phyloP scores from a whole-genome alignment of 257 asterid species.

The Solanum chilense region DNA sequence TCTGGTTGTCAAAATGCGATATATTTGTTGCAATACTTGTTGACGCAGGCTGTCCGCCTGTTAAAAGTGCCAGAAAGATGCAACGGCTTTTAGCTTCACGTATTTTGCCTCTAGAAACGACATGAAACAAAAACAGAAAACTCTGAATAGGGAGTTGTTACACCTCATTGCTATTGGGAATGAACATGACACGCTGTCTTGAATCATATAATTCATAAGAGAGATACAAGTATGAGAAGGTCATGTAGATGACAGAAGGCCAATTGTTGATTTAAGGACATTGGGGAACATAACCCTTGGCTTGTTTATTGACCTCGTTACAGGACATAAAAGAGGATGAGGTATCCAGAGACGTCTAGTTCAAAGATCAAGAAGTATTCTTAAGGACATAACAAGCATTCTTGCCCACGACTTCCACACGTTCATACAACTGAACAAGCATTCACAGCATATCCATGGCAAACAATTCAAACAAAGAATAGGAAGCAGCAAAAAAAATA shows the following conservation, averaged over 20 bases:
- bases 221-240: background rate
- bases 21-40: conserved; percentile 71
- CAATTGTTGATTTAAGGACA: background rate
- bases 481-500: background rate
- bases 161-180: too few species aligned
- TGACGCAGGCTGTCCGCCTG: conserved; percentile 85
- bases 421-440: background rate
- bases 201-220: background rate
- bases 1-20: conserved; percentile 57
- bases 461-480: background rate
- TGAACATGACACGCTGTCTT: too few species aligned
- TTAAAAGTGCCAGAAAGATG: background rate
- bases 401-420: background rate
- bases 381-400: background rate
- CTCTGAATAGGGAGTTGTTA: too few species aligned
- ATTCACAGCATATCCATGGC: background rate
- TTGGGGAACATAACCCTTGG: background rate
- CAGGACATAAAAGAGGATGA: background rate
- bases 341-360: background rate
- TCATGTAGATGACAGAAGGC: background rate
- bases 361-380: background rate
- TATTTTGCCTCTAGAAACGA: background rate
- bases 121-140: background rate
- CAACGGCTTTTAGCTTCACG: background rate
- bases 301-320: background rate